phyloP scores from a whole-genome alignment of 2,329 filamentous ascomycete species.

The Diaporthe sp. region DNA sequence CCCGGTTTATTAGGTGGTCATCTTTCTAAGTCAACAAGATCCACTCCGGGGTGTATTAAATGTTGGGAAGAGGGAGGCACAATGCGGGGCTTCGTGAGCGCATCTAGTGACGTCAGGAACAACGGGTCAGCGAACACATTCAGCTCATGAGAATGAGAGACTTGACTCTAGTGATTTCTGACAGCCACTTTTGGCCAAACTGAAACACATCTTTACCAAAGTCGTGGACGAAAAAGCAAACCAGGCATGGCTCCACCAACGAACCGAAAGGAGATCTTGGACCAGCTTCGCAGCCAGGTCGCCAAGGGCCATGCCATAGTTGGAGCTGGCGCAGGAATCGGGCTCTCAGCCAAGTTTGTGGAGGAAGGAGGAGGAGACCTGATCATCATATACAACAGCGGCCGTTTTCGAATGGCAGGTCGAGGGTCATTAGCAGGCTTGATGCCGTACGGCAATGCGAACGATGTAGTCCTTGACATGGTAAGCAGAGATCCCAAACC shows the following conservation, averaged over 20 bases:
- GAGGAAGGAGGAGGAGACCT: conserved; percentile 77
- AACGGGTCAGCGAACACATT: not conserved
- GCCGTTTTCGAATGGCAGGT: conserved; percentile 80
- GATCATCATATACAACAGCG: conserved; percentile 80
- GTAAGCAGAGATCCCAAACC: conserved; percentile 47
- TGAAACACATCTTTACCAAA: not conserved
- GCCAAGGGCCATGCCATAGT: conserved; percentile 70
- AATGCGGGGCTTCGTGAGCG: conserved; percentile 31
- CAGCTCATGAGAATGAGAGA: not conserved
- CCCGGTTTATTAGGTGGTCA: not conserved
- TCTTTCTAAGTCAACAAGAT: not conserved
- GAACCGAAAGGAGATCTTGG: conserved; percentile 67
- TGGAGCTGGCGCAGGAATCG: conserved; percentile 78
- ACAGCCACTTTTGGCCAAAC: not conserved
- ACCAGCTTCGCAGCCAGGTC: conserved; percentile 65
- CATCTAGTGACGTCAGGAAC: conserved; percentile 17
- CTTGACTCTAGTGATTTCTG: not conserved
- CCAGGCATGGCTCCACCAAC: conserved; percentile 67
- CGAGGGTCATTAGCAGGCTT: conserved; percentile 76
- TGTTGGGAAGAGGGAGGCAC: not conserved
- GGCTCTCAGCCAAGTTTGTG: conserved; percentile 78
- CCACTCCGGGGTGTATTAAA: not conserved
- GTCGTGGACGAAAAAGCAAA: not conserved
- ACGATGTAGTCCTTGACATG: conserved; percentile 78
- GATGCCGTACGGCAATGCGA: conserved; percentile 80